Base-by-base conservation (phyloP, 108 stramenopile species). In the Conticribra guillardii region DNA sequence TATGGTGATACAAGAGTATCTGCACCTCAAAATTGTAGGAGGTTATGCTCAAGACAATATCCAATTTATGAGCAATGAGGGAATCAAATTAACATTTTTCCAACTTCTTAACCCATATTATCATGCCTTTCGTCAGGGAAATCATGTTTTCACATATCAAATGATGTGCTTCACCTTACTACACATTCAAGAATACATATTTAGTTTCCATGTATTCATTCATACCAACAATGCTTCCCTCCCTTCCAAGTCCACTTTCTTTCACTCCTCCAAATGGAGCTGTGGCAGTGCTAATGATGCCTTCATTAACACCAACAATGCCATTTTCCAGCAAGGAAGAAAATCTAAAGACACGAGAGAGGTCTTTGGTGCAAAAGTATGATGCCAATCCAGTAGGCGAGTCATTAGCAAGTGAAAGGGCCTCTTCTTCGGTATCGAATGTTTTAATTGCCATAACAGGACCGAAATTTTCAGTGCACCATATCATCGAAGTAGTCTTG, bases 221-320 rank as follows among this genome's bases (percentile, higher is more conserved):
- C 5, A 99, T 74, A 5, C 98, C 99, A 60, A 90, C 32, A 9
- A 64, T 47, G 52, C 95, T 92, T 2, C 98, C 97, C 74, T 99
- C 99, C 52, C 97, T 84, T 47, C 99, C 99, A n/a, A 98, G 64
- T 7, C 99, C 98, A 70, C 95, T 96, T 58, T 96, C 96, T 72
- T 97, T 97, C 59, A 94, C 83, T 21, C 99, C 99, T 31, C 99
- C 99, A 76, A 98, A 99, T 9, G 98, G 98, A 44, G 95, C 90
- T 15, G 62, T 67, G 26, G 79, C 67, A 53, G 72, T 83, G 67
- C 87, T 85, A 49, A 99, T 84, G 34, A 92, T 80, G 33, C 91
- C 96, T 58, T 97, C 96, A 74, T 99, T 99, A 11, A 98, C 81
- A 32, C 97, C 97, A 14, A 98, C 93, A 11, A 97, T 86, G 3